A percentile compares a stretch with the other conserved stretches of the same genome.
Conservation (phyloP, 345 rosid genomes). For the Hypericum perforatum region DNA sequence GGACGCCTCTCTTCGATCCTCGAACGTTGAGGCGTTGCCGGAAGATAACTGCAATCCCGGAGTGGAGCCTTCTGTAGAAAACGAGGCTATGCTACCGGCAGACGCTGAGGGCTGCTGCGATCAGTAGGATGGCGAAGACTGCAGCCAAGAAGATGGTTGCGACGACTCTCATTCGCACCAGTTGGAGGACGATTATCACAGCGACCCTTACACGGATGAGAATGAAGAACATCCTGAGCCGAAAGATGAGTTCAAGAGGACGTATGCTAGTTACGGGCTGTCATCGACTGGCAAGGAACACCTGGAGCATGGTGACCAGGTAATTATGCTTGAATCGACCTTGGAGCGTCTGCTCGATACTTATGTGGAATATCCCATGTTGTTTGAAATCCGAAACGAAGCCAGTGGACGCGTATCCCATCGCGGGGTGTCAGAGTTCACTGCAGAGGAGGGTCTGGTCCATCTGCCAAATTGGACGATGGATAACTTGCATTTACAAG, state of each 20-base stretch:
- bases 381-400: slow-evolving; percentile 15
- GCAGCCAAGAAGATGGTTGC: no score
- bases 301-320: slow-evolving; percentile 13
- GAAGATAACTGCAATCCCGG: no score
- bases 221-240: neutral
- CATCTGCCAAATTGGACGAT: slow-evolving; percentile 23
- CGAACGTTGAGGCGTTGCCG: no score
- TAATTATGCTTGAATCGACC: slow-evolving; percentile 14
- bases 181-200: neutral
- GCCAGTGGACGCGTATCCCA: slow-evolving; percentile 8
- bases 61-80: no score
- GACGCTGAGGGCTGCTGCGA: no score
- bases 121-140: no score
- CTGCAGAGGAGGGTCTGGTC: slow-evolving; percentile 9
- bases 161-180: neutral
- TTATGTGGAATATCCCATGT: slow-evolving; percentile 9
- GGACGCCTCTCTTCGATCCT: no score
- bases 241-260: neutral
- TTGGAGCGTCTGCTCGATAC: neutral
- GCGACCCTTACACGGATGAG: neutral
- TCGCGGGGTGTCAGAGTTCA: slow-evolving; percentile 25
- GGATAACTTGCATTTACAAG: slow-evolving; percentile 17
- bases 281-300: slow-evolving; percentile 1
- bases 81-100: no score
- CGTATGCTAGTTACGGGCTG: slow-evolving; percentile 1